Evolutionary conservation across 129 eudicot genomes (phyloP).

Genomic region (Oenanthe sinensis): DNA sequence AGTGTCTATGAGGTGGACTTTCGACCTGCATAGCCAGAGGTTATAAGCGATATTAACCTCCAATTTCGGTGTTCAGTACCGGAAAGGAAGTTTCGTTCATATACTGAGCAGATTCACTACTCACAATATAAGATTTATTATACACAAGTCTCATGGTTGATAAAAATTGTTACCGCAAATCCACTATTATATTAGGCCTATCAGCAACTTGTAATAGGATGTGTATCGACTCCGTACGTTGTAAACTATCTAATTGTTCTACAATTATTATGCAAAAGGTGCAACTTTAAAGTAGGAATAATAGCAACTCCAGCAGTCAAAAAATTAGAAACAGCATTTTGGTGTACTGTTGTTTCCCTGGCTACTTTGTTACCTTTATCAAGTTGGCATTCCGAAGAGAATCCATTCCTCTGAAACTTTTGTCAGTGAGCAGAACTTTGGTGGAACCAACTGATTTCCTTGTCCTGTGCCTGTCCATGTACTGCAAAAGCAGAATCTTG

Average conservation of each 20-base stretch:
- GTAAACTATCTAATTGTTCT: neutral
- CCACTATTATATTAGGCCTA: too few species aligned
- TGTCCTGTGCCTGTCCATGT: conserved; percentile 34
- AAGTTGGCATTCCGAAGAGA: conserved; percentile 21
- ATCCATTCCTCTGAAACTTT: conserved; percentile 18
- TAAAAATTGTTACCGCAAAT: too few species aligned
- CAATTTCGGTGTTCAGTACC: neutral
- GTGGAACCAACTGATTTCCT: conserved; percentile 34
- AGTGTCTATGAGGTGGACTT: conserved; percentile 18
- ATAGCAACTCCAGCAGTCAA: neutral
- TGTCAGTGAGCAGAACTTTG: conserved; percentile 29
- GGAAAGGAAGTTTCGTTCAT: neutral
- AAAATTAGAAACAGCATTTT: neutral
- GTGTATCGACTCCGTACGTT: neutral
- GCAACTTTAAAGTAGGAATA: neutral
- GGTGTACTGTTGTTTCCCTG: neutral
- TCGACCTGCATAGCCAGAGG: conserved; percentile 29
- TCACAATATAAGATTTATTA: too few species aligned
- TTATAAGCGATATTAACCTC: neutral
- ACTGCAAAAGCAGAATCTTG: conserved; percentile 24
- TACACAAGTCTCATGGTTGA: too few species aligned
- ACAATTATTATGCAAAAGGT: neutral
- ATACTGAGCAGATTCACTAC: neutral
- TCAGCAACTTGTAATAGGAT: neutral
- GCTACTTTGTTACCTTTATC: conserved; percentile 30